Conservation (phyloP, 345 rosid genomes). For the Corchorus olitorius region DNA sequence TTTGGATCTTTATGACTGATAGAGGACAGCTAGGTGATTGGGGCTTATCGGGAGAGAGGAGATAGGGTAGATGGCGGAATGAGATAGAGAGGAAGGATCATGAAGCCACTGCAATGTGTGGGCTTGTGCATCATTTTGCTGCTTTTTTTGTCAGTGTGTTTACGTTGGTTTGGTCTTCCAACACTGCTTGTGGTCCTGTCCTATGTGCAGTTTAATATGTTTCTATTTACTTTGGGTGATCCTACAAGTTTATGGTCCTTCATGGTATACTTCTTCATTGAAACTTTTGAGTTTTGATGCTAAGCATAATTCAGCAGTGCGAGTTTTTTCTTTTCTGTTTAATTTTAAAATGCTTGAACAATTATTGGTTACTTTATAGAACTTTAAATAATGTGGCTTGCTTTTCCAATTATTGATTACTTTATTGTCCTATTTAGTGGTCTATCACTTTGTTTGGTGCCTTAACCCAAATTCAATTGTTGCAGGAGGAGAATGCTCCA, state of each 20-base stretch:
- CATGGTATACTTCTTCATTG: background rate
- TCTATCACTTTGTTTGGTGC: slow-evolving; percentile 5
- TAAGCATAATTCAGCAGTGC: background rate
- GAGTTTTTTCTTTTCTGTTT: background rate
- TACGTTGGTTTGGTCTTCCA: background rate
- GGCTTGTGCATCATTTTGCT: background rate
- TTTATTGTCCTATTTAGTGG: background rate
- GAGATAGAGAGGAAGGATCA: too few relatives aligned
- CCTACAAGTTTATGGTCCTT: background rate
- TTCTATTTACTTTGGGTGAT: background rate
- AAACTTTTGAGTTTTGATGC: background rate
- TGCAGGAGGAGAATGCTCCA: slow-evolving; percentile 49
- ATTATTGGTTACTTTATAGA: background rate
- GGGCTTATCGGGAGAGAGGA: too few relatives aligned
- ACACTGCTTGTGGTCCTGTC: background rate
- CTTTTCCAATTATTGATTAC: background rate
- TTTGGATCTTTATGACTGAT: background rate
- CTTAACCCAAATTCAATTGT: slow-evolving; percentile 10
- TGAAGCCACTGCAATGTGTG: too few relatives aligned
- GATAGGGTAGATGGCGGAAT: too few relatives aligned
- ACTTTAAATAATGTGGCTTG: background rate
- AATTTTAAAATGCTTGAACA: background rate
- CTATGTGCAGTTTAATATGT: slow-evolving; percentile 4
- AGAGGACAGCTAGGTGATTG: too few relatives aligned
- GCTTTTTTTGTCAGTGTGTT: background rate